Evolutionary conservation across 352 stramenopile genomes (phyloP).

Genomic region (Phytophthora idaei): DNA sequence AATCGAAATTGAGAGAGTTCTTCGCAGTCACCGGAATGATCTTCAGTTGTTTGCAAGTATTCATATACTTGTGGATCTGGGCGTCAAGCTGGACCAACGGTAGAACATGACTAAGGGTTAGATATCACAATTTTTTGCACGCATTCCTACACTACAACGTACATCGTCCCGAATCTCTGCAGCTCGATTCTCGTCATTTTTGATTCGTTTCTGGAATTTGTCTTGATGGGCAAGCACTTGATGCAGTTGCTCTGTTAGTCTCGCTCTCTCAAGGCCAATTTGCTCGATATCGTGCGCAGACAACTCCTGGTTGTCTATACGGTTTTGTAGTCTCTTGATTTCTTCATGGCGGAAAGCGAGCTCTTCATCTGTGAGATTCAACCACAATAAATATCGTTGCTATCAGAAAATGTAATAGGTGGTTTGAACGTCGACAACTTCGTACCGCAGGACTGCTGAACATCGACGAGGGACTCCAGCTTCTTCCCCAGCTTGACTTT

Average conservation of each 20-base stretch:
- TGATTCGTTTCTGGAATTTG: slow-evolving; percentile 60
- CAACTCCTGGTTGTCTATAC: slow-evolving; percentile 81
- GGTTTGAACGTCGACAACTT: background rate
- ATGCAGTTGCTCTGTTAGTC: slow-evolving; percentile 78
- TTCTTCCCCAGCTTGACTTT: slow-evolving; percentile 84
- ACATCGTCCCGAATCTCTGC: slow-evolving; percentile 70
- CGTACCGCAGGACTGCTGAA: slow-evolving; percentile 81
- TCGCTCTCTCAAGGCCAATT: slow-evolving; percentile 67
- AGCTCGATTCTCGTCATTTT: slow-evolving; percentile 70
- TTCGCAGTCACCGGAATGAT: slow-evolving; percentile 87
- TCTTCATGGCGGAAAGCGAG: slow-evolving; percentile 57
- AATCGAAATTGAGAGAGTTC: slow-evolving; percentile 80
- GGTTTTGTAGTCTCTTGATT: slow-evolving; percentile 63
- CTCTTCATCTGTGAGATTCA: slow-evolving; percentile 48
- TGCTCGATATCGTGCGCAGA: slow-evolving; percentile 79
- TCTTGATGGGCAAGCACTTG: slow-evolving; percentile 70
- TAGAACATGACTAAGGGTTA: slow-evolving; percentile 10
- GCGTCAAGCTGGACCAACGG: slow-evolving; percentile 48
- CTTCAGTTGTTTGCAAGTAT: slow-evolving; percentile 80
- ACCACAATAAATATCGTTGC: slow-evolving; percentile 12
- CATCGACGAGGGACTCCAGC: slow-evolving; percentile 83
- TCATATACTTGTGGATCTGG: slow-evolving; percentile 83
- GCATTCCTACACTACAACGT: slow-evolving; percentile 16
- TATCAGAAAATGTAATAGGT: background rate
- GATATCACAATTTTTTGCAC: background rate